A percentile compares a stretch with the other conserved stretches of the same genome.
These are phyloP conservation scores for Neurospora africana DNA, from an alignment of 495 filamentous ascomycete genomes.

Conservation along the genomic window DNA sequence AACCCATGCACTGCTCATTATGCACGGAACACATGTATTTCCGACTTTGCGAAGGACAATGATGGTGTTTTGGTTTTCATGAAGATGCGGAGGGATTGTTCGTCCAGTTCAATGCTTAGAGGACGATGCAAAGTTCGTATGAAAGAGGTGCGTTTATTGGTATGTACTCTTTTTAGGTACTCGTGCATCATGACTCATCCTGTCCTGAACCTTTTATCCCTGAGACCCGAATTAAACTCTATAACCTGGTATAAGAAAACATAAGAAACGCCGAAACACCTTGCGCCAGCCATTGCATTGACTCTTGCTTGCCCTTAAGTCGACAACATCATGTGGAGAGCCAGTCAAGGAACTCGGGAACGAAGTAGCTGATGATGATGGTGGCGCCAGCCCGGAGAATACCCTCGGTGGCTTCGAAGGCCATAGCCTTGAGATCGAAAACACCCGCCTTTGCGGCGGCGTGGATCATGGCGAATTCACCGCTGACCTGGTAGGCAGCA, in stretches of 20 bases:
- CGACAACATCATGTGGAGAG: constrained; percentile 30
- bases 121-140: constrained; percentile 2
- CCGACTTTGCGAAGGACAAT: background rate
- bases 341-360: constrained; percentile 89
- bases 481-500: constrained; percentile 92
- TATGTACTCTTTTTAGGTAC: background rate
- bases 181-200: background rate
- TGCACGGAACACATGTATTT: background rate
- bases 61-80: background rate
- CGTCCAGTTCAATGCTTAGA: background rate
- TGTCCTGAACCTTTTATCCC: background rate
- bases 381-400: constrained; percentile 87
- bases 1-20: background rate
- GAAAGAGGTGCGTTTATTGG: background rate
- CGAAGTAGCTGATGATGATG: constrained; percentile 90
- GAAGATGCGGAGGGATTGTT: background rate
- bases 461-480: constrained; percentile 97
- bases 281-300: background rate
- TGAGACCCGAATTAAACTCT: background rate
- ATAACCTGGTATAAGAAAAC: background rate
- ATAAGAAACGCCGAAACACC: constrained; percentile 8
- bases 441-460: constrained; percentile 92
- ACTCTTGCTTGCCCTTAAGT: constrained; percentile 3
- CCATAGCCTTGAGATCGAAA: constrained; percentile 95
- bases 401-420: constrained; percentile 83